Base-by-base conservation (phyloP, 805 yeast species). In the Ogataea kodamae region DNA sequence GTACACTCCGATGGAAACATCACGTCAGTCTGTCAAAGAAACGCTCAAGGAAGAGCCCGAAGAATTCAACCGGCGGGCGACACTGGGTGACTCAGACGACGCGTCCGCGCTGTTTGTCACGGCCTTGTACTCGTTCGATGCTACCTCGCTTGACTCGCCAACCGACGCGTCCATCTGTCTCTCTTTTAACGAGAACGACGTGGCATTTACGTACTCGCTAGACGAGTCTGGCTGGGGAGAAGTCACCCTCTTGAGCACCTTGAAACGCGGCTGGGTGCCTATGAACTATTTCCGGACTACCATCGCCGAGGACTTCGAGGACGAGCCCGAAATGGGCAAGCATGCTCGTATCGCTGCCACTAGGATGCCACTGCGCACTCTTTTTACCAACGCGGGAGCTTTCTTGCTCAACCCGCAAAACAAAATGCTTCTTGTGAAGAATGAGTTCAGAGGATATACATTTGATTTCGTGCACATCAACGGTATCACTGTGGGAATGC, bases 171-270 rank as follows among this genome's bases (percentile, higher is more conserved):
- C 85, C 0, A 78, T 83, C 25, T 84, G 94, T 54, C 63, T 84
- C 6, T 78, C 88, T 0, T 84, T 84, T 54, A 72, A 73, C 14
- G 75, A 74, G 42, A 72, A 74, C 42, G 92, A 81, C 47, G 61
- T 80, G 30, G 89, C 86, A 0, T 84, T 82, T 56, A 84, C 84
- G 4, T 88, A 82, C 49, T 73, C 83, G 6, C 74, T 82, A 14
- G 92, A 83, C 54, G 80, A 79, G 35, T 78, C 87, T 13, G 94
- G 92, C 0, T 84, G 94, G 94, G 90, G 89, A 40, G 94, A 84
- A 55, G 92, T 83, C 2, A 83, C 89, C 0, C 51, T 82, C 22
- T 59, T 83, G 6, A 78, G 75, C 36, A 65, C 78, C 9, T 62
- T 78, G 32, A 69, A 70, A 47, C 62, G 87, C 42, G 94, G 94